phyloP scores from a whole-genome alignment of 768 basidiomycete species.

The Podaxis sp. region DNA sequence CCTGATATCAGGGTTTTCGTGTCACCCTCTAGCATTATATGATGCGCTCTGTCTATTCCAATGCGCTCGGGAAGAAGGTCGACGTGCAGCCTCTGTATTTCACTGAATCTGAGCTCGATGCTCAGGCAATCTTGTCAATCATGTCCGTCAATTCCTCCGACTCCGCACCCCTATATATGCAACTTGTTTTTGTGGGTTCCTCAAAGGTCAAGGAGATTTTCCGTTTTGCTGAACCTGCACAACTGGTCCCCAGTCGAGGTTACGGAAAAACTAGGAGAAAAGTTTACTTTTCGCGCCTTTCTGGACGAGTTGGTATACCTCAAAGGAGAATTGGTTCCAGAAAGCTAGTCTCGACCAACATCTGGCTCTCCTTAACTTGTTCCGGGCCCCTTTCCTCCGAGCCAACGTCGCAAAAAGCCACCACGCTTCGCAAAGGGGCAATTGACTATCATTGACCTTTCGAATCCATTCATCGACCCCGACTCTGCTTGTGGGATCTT shows the following conservation, averaged over 20 bases:
- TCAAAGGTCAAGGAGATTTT: not conserved
- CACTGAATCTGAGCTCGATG: constrained; percentile 58
- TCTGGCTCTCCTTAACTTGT: constrained; percentile 54
- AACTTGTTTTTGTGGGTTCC: constrained; percentile 54
- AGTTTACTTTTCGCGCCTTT: constrained; percentile 50
- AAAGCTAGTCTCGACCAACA: constrained; percentile 56
- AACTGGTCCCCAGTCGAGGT: constrained; percentile 38
- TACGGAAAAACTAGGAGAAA: constrained; percentile 60
- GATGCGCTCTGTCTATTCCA: constrained; percentile 49
- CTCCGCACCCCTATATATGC: constrained; percentile 63
- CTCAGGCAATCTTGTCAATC: constrained; percentile 66
- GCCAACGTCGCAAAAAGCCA: not conserved
- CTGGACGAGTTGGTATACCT: constrained; percentile 37
- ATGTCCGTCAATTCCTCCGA: constrained; percentile 67
- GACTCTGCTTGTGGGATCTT: constrained; percentile 65
- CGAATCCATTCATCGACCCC: constrained; percentile 69
- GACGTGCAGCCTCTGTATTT: constrained; percentile 52
- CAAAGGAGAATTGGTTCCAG: constrained; percentile 46
- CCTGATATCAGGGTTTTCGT: constrained; percentile 49
- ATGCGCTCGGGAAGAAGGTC: constrained; percentile 42
- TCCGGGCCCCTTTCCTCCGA: constrained; percentile 27
- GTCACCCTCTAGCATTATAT: constrained; percentile 56
- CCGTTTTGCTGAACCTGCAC: not conserved
- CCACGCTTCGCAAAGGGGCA: constrained; percentile 51
- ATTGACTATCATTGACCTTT: constrained; percentile 65